Evolutionary conservation across 441 rosid genomes (phyloP).

Genomic region (Eruca vesicaria): DNA sequence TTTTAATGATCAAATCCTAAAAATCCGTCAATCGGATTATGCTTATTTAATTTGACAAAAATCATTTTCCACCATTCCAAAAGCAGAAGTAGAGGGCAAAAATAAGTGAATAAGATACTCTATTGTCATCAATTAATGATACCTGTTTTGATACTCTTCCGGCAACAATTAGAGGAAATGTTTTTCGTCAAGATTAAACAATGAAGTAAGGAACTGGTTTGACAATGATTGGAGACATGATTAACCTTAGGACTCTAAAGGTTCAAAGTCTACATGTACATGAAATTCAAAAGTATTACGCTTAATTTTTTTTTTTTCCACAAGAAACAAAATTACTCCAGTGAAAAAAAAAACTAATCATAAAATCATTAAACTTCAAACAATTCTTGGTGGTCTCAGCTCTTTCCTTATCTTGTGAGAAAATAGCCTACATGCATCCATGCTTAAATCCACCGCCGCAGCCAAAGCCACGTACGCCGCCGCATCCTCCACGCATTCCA

Average conservation of each 20-base stretch:
- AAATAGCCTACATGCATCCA: slow-evolving; percentile 4
- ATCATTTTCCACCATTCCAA: too few species aligned
- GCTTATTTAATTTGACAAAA: too few species aligned
- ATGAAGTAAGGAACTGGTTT: not conserved
- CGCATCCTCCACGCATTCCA: slow-evolving; percentile 1
- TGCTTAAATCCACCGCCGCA: slow-evolving; percentile 3
- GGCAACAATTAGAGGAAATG: not conserved
- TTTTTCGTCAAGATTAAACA: not conserved
- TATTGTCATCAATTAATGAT: too few species aligned
- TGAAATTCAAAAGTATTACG: too few species aligned
- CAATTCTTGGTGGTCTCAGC: not conserved
- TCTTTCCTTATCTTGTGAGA: not conserved
- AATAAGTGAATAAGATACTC: too few species aligned
- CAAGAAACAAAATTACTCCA: not conserved
- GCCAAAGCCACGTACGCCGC: slow-evolving; percentile 1
- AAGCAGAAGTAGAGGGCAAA: too few species aligned
- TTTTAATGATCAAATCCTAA: too few species aligned
- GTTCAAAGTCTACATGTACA: not conserved
- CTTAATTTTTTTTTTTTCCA: not conserved
- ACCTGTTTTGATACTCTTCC: not conserved
- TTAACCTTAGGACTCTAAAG: not conserved
- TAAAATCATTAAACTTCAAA: not conserved
- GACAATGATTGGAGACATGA: not conserved
- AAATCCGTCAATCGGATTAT: too few species aligned
- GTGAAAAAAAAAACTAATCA: not conserved